Conservation (phyloP, 2,329 filamentous ascomycete genomes). For the Phyllosticta citribraziliensis region DNA sequence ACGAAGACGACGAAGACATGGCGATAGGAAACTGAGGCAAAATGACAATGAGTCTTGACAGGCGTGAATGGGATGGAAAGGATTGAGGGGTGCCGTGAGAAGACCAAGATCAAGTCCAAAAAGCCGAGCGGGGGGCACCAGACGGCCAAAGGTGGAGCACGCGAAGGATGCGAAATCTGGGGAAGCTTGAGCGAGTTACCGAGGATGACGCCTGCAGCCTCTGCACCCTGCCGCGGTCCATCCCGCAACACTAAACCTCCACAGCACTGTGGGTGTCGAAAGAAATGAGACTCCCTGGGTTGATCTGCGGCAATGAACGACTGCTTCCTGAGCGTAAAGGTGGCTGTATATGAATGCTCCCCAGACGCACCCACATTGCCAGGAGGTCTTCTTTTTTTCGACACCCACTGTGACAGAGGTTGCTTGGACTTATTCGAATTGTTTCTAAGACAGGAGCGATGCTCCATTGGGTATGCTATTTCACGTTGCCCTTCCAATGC, state of each 20-base stretch:
- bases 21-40: background rate
- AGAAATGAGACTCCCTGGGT: too few relatives aligned
- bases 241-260: background rate
- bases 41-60: background rate
- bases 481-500: background rate
- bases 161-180: background rate
- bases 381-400: too few relatives aligned
- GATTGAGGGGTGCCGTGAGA: background rate
- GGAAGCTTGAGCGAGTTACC: background rate
- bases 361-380: too few relatives aligned
- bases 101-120: background rate
- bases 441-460: background rate
- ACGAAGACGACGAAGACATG: slow-evolving; percentile 4
- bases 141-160: background rate
- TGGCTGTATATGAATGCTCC: too few relatives aligned
- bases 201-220: background rate
- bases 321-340: too few relatives aligned
- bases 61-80: background rate
- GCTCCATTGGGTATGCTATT: background rate
- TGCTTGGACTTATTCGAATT: too few relatives aligned
- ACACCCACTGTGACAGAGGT: too few relatives aligned
- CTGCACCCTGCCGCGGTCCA: background rate
- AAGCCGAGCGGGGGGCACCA: background rate
- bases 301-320: too few relatives aligned
- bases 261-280: too few relatives aligned